phyloP scores from a whole-genome alignment of 164 flowering plant species.

The Protea cynaroides region DNA sequence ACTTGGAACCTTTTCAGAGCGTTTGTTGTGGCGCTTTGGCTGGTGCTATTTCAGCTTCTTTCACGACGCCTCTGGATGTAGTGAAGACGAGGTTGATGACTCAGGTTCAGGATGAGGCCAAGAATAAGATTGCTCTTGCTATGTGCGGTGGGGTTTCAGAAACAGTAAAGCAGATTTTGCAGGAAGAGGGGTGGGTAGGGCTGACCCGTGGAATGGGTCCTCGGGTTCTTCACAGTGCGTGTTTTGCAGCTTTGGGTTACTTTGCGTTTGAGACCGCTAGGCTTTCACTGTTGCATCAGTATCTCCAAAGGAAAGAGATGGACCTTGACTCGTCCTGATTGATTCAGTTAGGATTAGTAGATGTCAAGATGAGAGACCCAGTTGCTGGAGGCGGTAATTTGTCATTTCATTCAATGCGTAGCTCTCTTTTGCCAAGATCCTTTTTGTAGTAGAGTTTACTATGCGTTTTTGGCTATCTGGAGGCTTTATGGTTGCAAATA shows the following conservation, averaged over 20 bases:
- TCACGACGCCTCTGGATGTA: conserved; percentile 91
- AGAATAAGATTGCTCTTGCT: conserved; percentile 38
- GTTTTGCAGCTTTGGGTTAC: conserved; percentile 92
- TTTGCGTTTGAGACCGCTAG: conserved; percentile 99
- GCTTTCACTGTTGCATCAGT: conserved; percentile 60
- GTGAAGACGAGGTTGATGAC: conserved; percentile 99
- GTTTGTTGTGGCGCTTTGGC: conserved; percentile 94
- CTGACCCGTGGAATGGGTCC: conserved; percentile 87
- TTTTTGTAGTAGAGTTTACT: too few relatives aligned
- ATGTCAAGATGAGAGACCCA: neutral
- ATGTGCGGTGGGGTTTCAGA: conserved; percentile 53
- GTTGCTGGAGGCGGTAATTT: neutral
- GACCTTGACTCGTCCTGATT: conserved; percentile 22
- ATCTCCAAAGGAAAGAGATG: conserved; percentile 43
- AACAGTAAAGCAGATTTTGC: conserved; percentile 69
- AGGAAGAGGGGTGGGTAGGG: conserved; percentile 92
- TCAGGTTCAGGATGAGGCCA: conserved; percentile 54
- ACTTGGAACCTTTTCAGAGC: conserved; percentile 77
- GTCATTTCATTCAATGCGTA: neutral
- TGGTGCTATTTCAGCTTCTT: conserved; percentile 84
- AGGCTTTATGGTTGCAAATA: too few relatives aligned
- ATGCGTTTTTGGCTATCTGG: too few relatives aligned
- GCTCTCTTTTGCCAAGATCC: too few relatives aligned
- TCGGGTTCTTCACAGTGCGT: conserved; percentile 83
- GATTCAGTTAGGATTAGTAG: neutral